Conservation (phyloP, 495 filamentous ascomycete species). For the Alectoria sarmentosa region DNA sequence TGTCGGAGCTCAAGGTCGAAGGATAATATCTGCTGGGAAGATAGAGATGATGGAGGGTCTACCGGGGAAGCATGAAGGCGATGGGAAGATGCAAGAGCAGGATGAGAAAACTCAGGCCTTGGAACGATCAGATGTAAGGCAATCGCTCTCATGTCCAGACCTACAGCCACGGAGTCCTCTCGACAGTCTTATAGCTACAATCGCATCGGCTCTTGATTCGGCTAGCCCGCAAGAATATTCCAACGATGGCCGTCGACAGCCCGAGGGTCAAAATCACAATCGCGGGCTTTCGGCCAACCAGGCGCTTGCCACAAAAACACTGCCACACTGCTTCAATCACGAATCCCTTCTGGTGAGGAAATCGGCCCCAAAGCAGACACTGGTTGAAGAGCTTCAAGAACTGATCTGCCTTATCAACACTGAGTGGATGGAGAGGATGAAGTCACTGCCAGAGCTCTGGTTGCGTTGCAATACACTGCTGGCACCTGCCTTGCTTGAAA, state of each 20-base stretch:
- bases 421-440: conserved; percentile 10
- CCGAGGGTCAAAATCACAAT: not conserved
- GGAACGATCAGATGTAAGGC: not conserved
- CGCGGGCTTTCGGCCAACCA: not conserved
- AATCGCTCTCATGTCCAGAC: not conserved
- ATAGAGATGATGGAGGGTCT: not conserved
- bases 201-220: not conserved
- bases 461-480: not conserved
- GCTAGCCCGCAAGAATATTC: not conserved
- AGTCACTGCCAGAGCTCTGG: not conserved
- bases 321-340: not conserved
- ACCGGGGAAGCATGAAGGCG: not conserved
- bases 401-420: not conserved
- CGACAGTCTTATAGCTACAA: not conserved
- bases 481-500: not conserved
- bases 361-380: not conserved
- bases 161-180: not conserved
- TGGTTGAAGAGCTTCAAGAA: conserved; percentile 3
- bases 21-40: no score
- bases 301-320: not conserved
- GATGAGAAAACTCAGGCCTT: not conserved
- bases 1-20: no score
- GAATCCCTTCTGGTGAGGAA: not conserved
- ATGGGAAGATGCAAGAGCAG: not conserved
- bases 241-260: not conserved